A percentile compares a stretch with the other conserved stretches of the same genome.
Evolutionary conservation across 495 filamentous ascomycete genomes (phyloP).

Genomic region (Penicillium coffeae): DNA sequence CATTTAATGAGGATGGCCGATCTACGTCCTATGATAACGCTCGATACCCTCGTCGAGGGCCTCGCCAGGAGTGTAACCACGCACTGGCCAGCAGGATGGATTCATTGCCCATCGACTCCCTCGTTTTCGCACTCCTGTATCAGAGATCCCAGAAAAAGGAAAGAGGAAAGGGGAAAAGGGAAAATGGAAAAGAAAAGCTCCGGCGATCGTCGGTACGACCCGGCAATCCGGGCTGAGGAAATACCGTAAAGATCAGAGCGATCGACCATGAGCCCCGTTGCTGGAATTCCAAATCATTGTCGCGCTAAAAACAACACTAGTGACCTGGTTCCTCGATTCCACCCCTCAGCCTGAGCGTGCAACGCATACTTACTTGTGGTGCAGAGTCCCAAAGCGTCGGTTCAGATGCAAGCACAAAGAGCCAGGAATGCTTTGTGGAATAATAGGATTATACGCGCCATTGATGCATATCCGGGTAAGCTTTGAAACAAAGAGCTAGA

Average conservation of each 20-base stretch:
- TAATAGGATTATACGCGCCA: neutral
- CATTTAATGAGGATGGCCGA: neutral
- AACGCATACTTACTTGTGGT: neutral
- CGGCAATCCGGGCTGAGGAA: slow-evolving; percentile 29
- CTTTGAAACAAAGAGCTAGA: no score
- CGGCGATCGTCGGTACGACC: slow-evolving; percentile 27
- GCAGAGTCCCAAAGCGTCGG: slow-evolving; percentile 16
- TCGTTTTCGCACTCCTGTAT: neutral
- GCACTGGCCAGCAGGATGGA: no score
- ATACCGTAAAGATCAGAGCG: slow-evolving; percentile 28
- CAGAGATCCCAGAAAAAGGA: neutral
- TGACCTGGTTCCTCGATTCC: slow-evolving; percentile 3
- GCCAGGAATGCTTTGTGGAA: neutral
- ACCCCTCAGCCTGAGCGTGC: slow-evolving; percentile 4
- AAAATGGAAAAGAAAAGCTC: slow-evolving; percentile 17
- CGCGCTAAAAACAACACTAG: slow-evolving; percentile 14
- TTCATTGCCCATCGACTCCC: neutral
- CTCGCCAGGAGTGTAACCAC: no score
- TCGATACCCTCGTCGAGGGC: neutral
- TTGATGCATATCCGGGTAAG: no score
- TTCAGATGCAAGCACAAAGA: slow-evolving; percentile 5
- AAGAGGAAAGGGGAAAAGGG: neutral
- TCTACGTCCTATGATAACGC: neutral
- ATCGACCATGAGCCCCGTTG: slow-evolving; percentile 31
- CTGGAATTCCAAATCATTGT: slow-evolving; percentile 33